Evolutionary conservation across 1,284 basidiomycete species (phyloP).

Genomic region (Tilletia caries): DNA sequence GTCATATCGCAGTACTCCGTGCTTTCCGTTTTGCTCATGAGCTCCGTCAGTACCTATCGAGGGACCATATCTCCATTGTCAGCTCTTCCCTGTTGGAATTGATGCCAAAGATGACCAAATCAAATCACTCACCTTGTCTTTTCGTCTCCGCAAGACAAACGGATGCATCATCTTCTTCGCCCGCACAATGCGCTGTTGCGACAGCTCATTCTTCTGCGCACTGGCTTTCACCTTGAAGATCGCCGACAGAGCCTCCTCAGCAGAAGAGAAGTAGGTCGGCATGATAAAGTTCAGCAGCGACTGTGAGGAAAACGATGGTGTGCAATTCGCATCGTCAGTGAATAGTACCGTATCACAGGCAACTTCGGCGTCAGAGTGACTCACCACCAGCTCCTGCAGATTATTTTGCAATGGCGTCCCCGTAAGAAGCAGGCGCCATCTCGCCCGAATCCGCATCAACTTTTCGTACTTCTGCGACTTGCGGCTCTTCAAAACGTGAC

Average conservation of each 20-base stretch:
- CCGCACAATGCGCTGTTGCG: conserved; percentile 82
- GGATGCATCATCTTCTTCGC: conserved; percentile 99
- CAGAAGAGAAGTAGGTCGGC: conserved; percentile 78
- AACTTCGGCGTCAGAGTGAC: too few species aligned
- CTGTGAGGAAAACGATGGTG: not conserved
- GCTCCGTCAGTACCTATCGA: conserved; percentile 71
- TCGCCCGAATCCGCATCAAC: conserved; percentile 75
- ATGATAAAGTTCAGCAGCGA: conserved; percentile 98
- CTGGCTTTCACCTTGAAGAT: conserved; percentile 96
- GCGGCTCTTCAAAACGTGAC: conserved; percentile 93
- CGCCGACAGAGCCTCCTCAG: conserved; percentile 72
- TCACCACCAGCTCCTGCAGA: conserved; percentile 73
- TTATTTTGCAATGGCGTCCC: conserved; percentile 85
- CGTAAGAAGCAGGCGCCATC: conserved; percentile 87
- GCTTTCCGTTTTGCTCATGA: conserved; percentile 85
- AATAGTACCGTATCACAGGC: too few species aligned
- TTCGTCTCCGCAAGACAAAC: conserved; percentile 90
- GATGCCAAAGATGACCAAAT: not conserved
- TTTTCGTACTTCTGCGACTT: conserved; percentile 90
- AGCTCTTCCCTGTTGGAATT: not conserved
- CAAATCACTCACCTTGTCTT: conserved; percentile 59
- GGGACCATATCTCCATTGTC: not conserved
- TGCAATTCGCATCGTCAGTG: too few species aligned
- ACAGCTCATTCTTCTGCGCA: conserved; percentile 77
- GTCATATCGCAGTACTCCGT: conserved; percentile 96